A percentile compares a stretch with the other conserved stretches of the same genome.
phyloP scores from a whole-genome alignment of 495 filamentous ascomycete genomes.

The Penicillium fimorum region DNA sequence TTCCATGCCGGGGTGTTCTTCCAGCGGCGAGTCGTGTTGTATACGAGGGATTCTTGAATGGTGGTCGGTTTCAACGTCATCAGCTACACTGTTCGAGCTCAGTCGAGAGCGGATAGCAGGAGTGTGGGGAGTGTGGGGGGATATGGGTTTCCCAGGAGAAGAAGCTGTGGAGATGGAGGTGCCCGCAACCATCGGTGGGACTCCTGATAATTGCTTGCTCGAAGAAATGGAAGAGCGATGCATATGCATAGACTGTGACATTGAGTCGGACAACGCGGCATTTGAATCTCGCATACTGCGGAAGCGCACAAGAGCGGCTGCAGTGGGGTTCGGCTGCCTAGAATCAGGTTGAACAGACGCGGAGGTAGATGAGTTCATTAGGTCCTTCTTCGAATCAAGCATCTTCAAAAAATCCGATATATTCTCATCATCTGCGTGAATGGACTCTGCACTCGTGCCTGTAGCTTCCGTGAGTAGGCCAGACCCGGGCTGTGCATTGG shows the following conservation, averaged over 20 bases:
- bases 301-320: constrained; percentile 71
- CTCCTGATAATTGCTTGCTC: constrained; percentile 77
- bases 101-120: constrained; percentile 90
- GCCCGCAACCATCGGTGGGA: constrained; percentile 79
- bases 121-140: constrained; percentile 90
- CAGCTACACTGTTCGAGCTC: constrained; percentile 82
- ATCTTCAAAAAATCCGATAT: constrained; percentile 90
- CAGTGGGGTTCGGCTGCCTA: constrained; percentile 55
- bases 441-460: constrained; percentile 71
- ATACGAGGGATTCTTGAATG: constrained; percentile 26
- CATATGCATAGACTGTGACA: constrained; percentile 79
- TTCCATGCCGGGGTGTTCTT: constrained; percentile 39
- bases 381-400: constrained; percentile 75
- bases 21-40: constrained; percentile 37
- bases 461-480: constrained; percentile 75
- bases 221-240: constrained; percentile 81
- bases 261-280: constrained; percentile 78
- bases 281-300: constrained; percentile 85
- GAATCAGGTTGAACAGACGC: constrained; percentile 56
- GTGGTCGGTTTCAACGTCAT: constrained; percentile 53
- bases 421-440: constrained; percentile 84
- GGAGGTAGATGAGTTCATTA: constrained; percentile 62
- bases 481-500: constrained; percentile 79
- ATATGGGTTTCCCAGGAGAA: constrained; percentile 87
- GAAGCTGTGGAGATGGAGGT: constrained; percentile 82